Conservation (phyloP, 768 basidiomycete genomes). For the Calocybe gangraenosa region DNA sequence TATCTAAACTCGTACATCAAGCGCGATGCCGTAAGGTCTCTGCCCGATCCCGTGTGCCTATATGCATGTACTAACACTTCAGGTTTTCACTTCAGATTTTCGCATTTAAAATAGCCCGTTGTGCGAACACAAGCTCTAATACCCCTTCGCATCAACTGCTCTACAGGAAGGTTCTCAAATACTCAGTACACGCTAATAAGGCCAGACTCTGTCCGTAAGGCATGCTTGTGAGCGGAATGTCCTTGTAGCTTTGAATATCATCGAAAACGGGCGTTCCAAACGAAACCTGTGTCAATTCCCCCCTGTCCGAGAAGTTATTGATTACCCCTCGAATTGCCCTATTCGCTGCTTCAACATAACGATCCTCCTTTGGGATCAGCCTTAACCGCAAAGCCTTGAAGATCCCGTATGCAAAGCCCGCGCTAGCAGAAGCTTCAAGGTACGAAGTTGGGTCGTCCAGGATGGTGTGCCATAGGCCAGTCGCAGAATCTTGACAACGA, state of each 20-base stretch:
- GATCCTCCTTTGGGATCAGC: slow-evolving; percentile 36
- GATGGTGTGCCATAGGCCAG: slow-evolving; percentile 53
- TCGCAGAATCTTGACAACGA: slow-evolving; percentile 35
- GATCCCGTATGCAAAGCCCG: slow-evolving; percentile 47
- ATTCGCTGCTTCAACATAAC: slow-evolving; percentile 31
- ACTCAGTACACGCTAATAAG: slow-evolving; percentile 45
- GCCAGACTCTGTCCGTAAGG: slow-evolving; percentile 55
- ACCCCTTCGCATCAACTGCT: too few species aligned
- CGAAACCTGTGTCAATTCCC: slow-evolving; percentile 43
- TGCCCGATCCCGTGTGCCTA: too few species aligned
- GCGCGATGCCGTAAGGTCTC: too few species aligned
- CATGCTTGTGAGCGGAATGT: slow-evolving; percentile 52
- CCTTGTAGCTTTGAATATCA: slow-evolving; percentile 42
- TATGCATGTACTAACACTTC: too few species aligned
- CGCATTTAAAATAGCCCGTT: too few species aligned
- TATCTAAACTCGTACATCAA: too few species aligned
- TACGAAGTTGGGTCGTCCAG: slow-evolving; percentile 48
- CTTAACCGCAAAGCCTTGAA: slow-evolving; percentile 38
- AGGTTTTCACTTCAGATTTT: too few species aligned
- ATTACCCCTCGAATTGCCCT: slow-evolving; percentile 40
- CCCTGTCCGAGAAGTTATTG: slow-evolving; percentile 38
- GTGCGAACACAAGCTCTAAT: too few species aligned
- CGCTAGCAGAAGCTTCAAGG: slow-evolving; percentile 45
- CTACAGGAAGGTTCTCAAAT: slow-evolving; percentile 36
- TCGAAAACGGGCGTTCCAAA: slow-evolving; percentile 53